Evolutionary conservation across 306 rosid species (phyloP), one percentile per base, ranked within the genome.

Genomic region (Trichosanthes cucumerina): DNA sequence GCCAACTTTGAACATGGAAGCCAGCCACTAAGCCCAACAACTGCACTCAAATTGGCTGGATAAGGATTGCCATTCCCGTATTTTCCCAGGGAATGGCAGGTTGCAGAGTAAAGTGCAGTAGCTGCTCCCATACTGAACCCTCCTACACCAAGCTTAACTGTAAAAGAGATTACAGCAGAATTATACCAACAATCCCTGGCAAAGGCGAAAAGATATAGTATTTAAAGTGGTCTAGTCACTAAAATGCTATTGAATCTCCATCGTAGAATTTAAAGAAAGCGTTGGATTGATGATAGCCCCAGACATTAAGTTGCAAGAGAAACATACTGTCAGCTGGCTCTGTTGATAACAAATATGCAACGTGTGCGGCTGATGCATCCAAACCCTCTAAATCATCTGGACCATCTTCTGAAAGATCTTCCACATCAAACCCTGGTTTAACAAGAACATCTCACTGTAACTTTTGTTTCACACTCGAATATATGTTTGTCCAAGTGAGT

Each of bases 71-170:
- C 88, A 41, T 91, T 89, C 76, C 91, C 97, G 36, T 88, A 95
- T 80, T 91, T 88, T 78, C 90, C 93, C 53, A 81, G 21, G 47
- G 88, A 54, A 79, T 86, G 91, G 88, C 97, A 92, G 80, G 91
- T 84, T 9, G 88, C 97, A 0, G 98, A 91, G 85, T 95, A 92
- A 66, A 95, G 91, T 57, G 98, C 98, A 7, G 93, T 90, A 77
- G 97, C 99, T 38, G 97, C 97, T 82, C 99, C 99, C 99, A 95
- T 92, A 83, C 99, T 95, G 87, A 95, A 95, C 63, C 99, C 99
- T 73, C 99, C 99, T 71, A 95, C 91, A 47, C 93, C 97, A 82
- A 95, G 97, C 82, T 95, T 92, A 83, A 95, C 99, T 95, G 90
- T 70, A 38, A 78, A 77, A 49, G 23, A 71, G 18, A 70, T 34